Percentiles rank a stretch among this genome's conserved stretches.
These are phyloP conservation scores for Thelonectria olida DNA, from an alignment of 2,329 filamentous ascomycete genomes.

Conservation along the genomic window DNA sequence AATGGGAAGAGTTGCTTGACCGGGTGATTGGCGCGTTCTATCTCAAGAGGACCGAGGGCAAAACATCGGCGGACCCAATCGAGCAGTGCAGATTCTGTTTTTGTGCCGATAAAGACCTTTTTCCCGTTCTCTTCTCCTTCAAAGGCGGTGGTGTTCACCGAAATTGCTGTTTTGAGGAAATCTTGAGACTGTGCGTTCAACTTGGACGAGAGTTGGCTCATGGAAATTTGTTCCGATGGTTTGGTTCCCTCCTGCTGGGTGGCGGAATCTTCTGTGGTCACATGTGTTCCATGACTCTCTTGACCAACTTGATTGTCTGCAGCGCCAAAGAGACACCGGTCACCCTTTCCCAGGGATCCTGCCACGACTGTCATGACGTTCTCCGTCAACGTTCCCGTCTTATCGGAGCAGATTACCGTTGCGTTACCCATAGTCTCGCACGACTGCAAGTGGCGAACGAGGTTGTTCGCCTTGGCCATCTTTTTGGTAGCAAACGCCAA, in stretches of 20 bases:
- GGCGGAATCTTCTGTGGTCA: too few relatives aligned
- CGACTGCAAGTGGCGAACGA: constrained; percentile 79
- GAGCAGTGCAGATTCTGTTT: constrained; percentile 81
- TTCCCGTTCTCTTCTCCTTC: constrained; percentile 76
- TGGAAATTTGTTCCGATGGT: too few relatives aligned
- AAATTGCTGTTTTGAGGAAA: too few relatives aligned
- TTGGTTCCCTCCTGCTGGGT: too few relatives aligned
- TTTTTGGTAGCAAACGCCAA: constrained; percentile 80
- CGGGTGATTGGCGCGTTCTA: constrained; percentile 66
- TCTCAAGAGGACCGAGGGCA: constrained; percentile 72
- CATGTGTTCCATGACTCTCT: too few relatives aligned
- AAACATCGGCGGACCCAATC: too few relatives aligned
- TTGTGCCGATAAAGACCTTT: constrained; percentile 76
- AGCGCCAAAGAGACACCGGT: too few relatives aligned
- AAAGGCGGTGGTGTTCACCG: constrained; percentile 78
- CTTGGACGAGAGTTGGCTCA: constrained; percentile 59
- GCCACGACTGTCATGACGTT: constrained; percentile 76
- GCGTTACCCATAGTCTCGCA: constrained; percentile 87
- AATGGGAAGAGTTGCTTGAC: constrained; percentile 77
- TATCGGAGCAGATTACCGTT: constrained; percentile 75
- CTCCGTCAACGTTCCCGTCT: constrained; percentile 73
- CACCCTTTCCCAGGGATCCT: constrained; percentile 46
- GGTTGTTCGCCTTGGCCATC: constrained; percentile 81
- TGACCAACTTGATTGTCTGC: too few relatives aligned
- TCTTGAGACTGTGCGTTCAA: too few relatives aligned